Base-by-base conservation (phyloP, 2,329 filamentous ascomycete genomes). In the Colletotrichum lentis region DNA sequence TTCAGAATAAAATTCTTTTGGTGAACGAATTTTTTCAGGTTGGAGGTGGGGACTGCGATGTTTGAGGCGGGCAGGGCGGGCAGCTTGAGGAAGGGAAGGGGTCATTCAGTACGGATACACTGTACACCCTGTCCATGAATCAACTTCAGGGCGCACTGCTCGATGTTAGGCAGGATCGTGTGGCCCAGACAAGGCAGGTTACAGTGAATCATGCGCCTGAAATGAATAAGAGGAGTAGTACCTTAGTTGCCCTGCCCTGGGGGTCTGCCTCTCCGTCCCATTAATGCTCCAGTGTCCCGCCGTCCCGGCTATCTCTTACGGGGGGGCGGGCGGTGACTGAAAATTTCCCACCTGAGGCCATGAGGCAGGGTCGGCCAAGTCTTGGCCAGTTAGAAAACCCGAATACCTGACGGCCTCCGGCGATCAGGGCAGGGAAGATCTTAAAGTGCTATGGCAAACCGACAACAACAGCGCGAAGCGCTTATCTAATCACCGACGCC, bases 21-120 rank as follows among this genome's bases (percentile, higher is more conserved):
- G 69, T 68, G 68, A 68, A 64, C 52, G 56, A 70, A 70, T 64
- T 70, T 71, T 71, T 71, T 70, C 35, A 69, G 67, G 63, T 69
- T 69, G 67, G 57, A 35, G 31, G 31, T 35, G 31, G 31, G 31
- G 44, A 59, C 55, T 46, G 18, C 41, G 56, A 59, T 35, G 56
- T 59, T 49, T 49, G n/a, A 24, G 43, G 52, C 31, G 50, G 31
- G n/a, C n/a, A 22, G 31, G 52, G 31, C 35, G 16, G 35, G 35
- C 35, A 54, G n/a, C 31, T 49, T 46, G 44, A 59, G 44, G 55
- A 14, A 39, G 27, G 44, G 55, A 14, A 39, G 27, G 43, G 55
- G 24, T 47, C 43, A 8, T 16, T 27, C 43, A 24, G 22, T 43
- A 24, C 27, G 43, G 27, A 12, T 20, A 3, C 18, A 43, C n/a